Percentiles rank a stretch among this genome's conserved stretches.
Evolutionary conservation across 768 basidiomycete genomes (phyloP).

Genomic region (Roridomyces roridus): DNA sequence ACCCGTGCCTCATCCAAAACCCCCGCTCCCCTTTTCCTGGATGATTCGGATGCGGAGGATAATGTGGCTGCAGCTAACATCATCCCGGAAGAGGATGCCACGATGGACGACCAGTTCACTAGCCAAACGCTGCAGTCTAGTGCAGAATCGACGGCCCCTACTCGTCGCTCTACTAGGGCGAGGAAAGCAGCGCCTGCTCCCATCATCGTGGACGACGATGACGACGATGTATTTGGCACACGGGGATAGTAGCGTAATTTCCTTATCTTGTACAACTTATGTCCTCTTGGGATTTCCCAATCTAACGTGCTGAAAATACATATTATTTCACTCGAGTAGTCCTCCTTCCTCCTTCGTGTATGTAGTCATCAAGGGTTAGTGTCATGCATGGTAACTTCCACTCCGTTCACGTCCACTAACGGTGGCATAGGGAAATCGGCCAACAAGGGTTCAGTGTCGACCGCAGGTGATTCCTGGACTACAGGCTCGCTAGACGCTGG

Average conservation of each 20-base stretch:
- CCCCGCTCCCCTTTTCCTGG: conserved; percentile 52
- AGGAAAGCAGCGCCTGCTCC: conserved; percentile 42
- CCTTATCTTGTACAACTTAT: too few relatives aligned
- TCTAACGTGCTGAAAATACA: too few relatives aligned
- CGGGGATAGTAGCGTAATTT: background rate
- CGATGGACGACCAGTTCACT: conserved; percentile 20
- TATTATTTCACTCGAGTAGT: too few relatives aligned
- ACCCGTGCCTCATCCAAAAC: conserved; percentile 20
- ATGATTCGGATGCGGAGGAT: conserved; percentile 34
- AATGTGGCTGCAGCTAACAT: conserved; percentile 27
- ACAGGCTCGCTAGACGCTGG: conserved; percentile 4
- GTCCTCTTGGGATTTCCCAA: too few relatives aligned
- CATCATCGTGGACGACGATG: conserved; percentile 66
- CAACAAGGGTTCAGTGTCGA: conserved; percentile 59
- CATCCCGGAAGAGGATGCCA: conserved; percentile 32
- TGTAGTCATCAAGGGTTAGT: too few relatives aligned
- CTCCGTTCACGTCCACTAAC: too few relatives aligned
- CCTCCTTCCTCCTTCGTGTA: too few relatives aligned
- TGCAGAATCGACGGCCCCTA: conserved; percentile 25
- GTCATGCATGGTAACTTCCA: too few relatives aligned
- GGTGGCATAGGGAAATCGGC: conserved; percentile 18
- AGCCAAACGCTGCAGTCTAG: conserved; percentile 36
- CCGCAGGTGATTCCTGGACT: conserved; percentile 43
- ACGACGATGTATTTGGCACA: conserved; percentile 69
- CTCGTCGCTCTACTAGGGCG: conserved; percentile 29